Conservation (phyloP, 2,329 filamentous ascomycete genomes). For the Curvularia eragrostidis region DNA sequence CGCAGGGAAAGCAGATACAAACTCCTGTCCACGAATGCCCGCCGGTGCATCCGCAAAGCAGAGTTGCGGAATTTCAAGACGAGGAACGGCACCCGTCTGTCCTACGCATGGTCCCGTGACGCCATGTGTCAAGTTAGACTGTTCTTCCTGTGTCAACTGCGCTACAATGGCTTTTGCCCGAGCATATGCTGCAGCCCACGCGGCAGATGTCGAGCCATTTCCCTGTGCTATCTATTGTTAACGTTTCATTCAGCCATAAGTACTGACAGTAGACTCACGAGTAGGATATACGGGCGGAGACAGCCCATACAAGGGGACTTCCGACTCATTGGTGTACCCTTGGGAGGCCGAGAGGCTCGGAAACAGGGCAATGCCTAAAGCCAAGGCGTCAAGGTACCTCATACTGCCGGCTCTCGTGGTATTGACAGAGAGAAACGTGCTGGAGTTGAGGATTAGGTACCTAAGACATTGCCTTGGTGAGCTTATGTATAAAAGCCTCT, state of each 20-base stretch:
- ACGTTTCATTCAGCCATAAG: background rate
- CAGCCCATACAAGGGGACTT: constrained; percentile 38
- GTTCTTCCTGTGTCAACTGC: constrained; percentile 53
- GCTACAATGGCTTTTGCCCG: constrained; percentile 51
- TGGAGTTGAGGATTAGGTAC: background rate
- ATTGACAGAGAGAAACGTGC: background rate
- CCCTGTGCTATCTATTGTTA: constrained; percentile 28
- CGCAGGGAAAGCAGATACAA: constrained; percentile 42
- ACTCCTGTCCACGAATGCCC: constrained; percentile 42
- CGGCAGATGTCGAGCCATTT: constrained; percentile 31
- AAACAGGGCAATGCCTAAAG: constrained; percentile 18
- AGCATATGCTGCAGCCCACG: constrained; percentile 39
- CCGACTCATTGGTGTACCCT: constrained; percentile 37
- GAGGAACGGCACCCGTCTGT: constrained; percentile 46
- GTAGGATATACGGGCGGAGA: constrained; percentile 42
- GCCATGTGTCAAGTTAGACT: constrained; percentile 51
- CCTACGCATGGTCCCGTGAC: constrained; percentile 43
- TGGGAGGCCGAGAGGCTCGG: constrained; percentile 19
- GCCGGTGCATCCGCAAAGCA: constrained; percentile 51
- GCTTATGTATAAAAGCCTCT: constrained; percentile 1
- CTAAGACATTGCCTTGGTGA: background rate
- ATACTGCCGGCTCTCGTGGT: constrained; percentile 5
- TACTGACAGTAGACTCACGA: constrained; percentile 23
- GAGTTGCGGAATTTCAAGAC: constrained; percentile 47
- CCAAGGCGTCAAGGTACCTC: constrained; percentile 10